Percentiles rank a stretch among this genome's conserved stretches.
Evolutionary conservation across 306 rosid genomes (phyloP).

Genomic region (Acacia acuminata): DNA sequence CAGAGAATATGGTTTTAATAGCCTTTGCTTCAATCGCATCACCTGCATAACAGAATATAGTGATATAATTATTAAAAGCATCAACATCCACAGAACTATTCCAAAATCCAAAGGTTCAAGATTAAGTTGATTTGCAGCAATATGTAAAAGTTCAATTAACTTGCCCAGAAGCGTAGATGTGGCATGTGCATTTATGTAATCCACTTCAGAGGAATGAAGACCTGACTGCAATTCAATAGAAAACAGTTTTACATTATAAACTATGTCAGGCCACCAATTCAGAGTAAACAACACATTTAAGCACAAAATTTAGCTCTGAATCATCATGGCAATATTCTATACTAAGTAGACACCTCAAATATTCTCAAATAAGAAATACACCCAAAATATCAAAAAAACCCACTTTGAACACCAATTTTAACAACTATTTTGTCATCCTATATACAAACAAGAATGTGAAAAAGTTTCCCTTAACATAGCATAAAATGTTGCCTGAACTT

Average conservation of each 20-base stretch:
- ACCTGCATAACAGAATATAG: conserved; percentile 44
- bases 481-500: conserved; percentile 3
- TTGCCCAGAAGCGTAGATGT: conserved; percentile 88
- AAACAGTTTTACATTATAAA: not conserved
- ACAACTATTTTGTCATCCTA: conserved; percentile 3
- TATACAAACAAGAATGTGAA: conserved; percentile 7
- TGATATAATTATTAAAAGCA: conserved; percentile 18
- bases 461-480: not conserved
- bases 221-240: conserved; percentile 70
- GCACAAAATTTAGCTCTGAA: conserved; percentile 25
- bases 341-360: not conserved
- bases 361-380: conserved; percentile 22
- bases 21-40: conserved; percentile 89
- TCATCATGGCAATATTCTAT: conserved; percentile 4
- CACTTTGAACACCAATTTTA: not conserved
- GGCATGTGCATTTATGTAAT: conserved; percentile 92
- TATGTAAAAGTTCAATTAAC: conserved; percentile 25
- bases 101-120: not conserved
- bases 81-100: conserved; percentile 5
- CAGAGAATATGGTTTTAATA: conserved; percentile 67
- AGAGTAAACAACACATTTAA: conserved; percentile 13
- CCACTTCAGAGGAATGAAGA: conserved; percentile 72
- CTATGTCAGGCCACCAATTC: conserved; percentile 26
- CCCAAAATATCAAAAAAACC: conserved; percentile 14
- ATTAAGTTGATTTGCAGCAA: conserved; percentile 16